Evolutionary conservation across 1,139 yeast species (phyloP), one percentile per base, ranked within the genome.

Genomic region (Saccharomyces hybrid): DNA sequence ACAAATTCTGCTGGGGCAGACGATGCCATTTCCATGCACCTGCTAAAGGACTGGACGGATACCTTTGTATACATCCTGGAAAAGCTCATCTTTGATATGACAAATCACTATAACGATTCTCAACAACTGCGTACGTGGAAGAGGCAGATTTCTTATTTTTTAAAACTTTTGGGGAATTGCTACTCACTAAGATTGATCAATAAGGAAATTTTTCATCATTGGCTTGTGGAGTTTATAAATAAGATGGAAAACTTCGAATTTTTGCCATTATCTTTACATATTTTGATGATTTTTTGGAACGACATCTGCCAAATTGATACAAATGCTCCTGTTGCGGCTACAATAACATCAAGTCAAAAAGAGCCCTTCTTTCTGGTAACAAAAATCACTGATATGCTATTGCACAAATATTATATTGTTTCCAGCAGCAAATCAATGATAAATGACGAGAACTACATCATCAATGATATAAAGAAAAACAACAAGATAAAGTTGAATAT

Each of bases 41-140:
- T 96, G 88, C 72, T 85, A 8, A 83, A 82, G 57, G 97, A 89
- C 66, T 90, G 97, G 97, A 87, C 96, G 0, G 88, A 69, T 29
- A 62, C 62, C 38, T 64, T 63, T 53, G 65, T 63, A 11, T 59
- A 55, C 42, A 62, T 63, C 5, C 50, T 68, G 44, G 71, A 67
- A 49, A 62, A 59, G 55, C 57, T 63, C 53, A 64, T 67, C 5
- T 61, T 64, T 52, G 70, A 68, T 53, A 67, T 69, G 68, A 60
- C 59, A 46, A 66, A 61, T 48, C 59, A 65, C 51, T 63, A 62
- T 54, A 67, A 64, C 54, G 70, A 65, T 52, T 57, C 60, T 14
- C 54, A 50, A 9, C 68, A 63, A 51, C 52, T 68, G 48, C 62
- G 71, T 25, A 71, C 67, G 1, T 85, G 87, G 81, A 77, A 77